phyloP scores from a whole-genome alignment of 1,139 yeast genomes.

The Pneumocystis canis region DNA sequence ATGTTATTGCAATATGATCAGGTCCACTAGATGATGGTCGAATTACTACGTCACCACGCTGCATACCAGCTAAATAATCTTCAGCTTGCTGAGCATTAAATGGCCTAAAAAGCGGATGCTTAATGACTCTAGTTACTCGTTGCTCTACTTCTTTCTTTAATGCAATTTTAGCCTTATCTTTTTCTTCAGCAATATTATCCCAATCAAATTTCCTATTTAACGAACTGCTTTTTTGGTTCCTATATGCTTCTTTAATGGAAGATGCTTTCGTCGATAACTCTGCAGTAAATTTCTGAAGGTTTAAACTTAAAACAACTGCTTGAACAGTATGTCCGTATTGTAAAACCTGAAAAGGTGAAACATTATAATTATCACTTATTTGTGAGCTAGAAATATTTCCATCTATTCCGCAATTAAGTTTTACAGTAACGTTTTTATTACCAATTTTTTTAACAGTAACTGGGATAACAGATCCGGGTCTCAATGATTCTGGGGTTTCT shows the following conservation, averaged over 20 bases:
- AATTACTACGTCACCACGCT: conserved; percentile 83
- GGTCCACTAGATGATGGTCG: conserved; percentile 88
- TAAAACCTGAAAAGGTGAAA: conserved; percentile 33
- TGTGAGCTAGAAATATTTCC: conserved; percentile 56
- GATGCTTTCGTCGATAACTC: conserved; percentile 54
- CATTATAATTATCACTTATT: conserved; percentile 37
- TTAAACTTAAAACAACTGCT: conserved; percentile 58
- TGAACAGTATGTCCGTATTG: conserved; percentile 70
- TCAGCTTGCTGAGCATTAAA: conserved; percentile 83
- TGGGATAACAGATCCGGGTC: conserved; percentile 62
- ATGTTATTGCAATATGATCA: conserved; percentile 79
- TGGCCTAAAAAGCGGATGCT: conserved; percentile 81
- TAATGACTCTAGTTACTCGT: conserved; percentile 59
- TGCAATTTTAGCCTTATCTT: conserved; percentile 43
- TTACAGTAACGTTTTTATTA: conserved; percentile 38
- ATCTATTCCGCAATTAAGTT: conserved; percentile 61
- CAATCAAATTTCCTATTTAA: conserved; percentile 36
- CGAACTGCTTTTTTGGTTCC: conserved; percentile 13
- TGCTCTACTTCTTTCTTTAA: conserved; percentile 35
- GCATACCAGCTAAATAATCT: conserved; percentile 74
- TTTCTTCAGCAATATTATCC: conserved; percentile 67
- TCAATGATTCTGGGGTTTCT: conserved; percentile 56
- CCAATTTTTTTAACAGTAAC: conserved; percentile 46
- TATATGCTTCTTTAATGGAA: conserved; percentile 48
- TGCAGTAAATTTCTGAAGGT: conserved; percentile 59